Evolutionary conservation across 23 red algal genomes (phyloP), one percentile per base, ranked within the genome.

Genomic region (Gracilariopsis chorda): DNA sequence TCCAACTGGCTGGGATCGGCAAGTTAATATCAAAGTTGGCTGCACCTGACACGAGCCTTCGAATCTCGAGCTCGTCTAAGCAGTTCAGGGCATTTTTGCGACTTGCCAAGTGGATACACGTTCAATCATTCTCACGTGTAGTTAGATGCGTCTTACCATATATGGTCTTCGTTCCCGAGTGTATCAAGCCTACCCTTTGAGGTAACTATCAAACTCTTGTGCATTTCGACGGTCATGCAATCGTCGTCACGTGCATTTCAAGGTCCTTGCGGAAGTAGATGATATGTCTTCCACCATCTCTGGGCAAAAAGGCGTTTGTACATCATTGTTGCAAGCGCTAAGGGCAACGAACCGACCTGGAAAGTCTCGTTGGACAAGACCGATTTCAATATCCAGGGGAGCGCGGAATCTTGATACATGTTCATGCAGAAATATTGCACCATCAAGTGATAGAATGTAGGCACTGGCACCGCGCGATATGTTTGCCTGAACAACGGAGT

Each of bases 301-400:
- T 11, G 72, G 72, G 17, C 72, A 78, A 40, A 78, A 78, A 2
- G 72, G 72, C 32, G 72, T 35, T 52, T 52, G 45, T 28, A 37
- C 43, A 30, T 64, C 88, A 48, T 88, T 79, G 68, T 82, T 88
- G 48, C 94, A 93, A 1, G 80, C 88, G 62, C 85, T 91, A 21
- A 96, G 84, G 21, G 86, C 83, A 30, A 96, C 80, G 68, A 96
- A 93, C 25, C 93, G 80, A 29, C 78, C 35, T 25, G 12, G 24
- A 42, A 80, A 80, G 8, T 96, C 79, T 36, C 35, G 53, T 48
- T 96, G 94, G 24, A 96, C 25, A 7, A 84, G 59, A 25, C 73
- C 82, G 34, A 96, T 77, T 63, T 96, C 84, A 46, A 96, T 61
- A 75, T 96, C 94, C 12, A 96, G 82, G 24, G 94, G 94, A 25